A percentile compares a stretch with the other conserved stretches of the same genome.
phyloP scores from a whole-genome alignment of 139 green algal genomes.

The Asterochloris sp. region DNA sequence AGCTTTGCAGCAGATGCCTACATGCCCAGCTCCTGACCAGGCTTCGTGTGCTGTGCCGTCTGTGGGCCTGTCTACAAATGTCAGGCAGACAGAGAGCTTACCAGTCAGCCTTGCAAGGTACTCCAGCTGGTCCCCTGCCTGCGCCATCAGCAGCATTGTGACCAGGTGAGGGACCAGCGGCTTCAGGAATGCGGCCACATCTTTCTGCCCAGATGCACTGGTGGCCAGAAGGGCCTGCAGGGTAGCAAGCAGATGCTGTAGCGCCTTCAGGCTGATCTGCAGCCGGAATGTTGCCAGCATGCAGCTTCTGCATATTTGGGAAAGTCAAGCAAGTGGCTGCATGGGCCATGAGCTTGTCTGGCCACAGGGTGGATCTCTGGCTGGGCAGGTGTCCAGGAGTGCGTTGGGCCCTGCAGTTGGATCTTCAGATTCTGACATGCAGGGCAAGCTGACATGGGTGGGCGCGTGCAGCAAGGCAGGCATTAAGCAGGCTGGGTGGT shows the following conservation, averaged over 20 bases:
- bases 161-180: not conserved
- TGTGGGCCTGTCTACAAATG: not conserved
- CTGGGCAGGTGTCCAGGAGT: not conserved
- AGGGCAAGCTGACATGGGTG: not conserved
- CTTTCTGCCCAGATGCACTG: too few species aligned
- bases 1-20: too few species aligned
- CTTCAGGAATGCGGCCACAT: too few species aligned
- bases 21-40: not conserved
- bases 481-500: not conserved
- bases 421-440: not conserved
- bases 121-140: conserved; percentile 25
- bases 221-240: too few species aligned
- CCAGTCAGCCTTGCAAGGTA: not conserved
- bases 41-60: not conserved
- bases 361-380: not conserved
- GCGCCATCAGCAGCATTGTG: conserved; percentile 18
- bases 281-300: too few species aligned
- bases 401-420: not conserved
- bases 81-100: not conserved
- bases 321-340: not conserved
- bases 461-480: too few species aligned
- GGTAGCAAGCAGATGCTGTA: too few species aligned
- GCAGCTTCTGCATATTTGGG: too few species aligned
- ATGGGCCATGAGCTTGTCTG: not conserved
- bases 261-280: too few species aligned